Base-by-base conservation (phyloP, 768 basidiomycete genomes). In the Termitomyces sp. region DNA sequence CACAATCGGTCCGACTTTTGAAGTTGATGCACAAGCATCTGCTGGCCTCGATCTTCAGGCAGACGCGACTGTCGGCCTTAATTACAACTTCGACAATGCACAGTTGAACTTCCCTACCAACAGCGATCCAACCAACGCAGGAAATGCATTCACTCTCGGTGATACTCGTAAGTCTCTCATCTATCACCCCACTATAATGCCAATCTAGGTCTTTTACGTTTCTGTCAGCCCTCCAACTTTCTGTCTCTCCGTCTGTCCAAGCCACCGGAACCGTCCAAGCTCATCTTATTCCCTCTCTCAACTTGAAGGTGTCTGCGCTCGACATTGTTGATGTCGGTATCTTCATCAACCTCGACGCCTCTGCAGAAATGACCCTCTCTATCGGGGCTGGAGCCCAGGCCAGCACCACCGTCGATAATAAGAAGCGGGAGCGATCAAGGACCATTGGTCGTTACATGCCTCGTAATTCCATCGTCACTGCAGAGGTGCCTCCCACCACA, bases 1-100 rank as follows among this genome's bases (percentile, higher is more conserved):
- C 35, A 73, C 72, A 13, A 63, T 84, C 30, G 82, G 82, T 0
- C 82, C 82, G 4, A 70, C 76, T 0, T 79, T 83, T 70, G 63
- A 74, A 43, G 69, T 84, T 58, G 70, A 75, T 32, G 78, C 70
- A 4, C 68, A 73, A 55, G 74, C 72, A 0, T 71, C 57, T 8
- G 75, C 75, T 5, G 63, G 54, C 1, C 64, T 80, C 18, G 73
- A 76, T 43, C 60, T 79, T 12, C 68, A 74, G 50, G 68, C 77
- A 18, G 73, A 77, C 58, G 60, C 79, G 61, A 72, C 64, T 5
- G 73, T 82, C 46, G 79, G 74, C 10, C 60, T 83, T 46, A 75
- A 72, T 40, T 80, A 81, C 63, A 70, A 68, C 18, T 61, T 82
- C 51, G 67, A 70, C 35, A 72, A 79, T 8, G 75, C 77, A 0